Conservation (phyloP, 345 rosid species). For the Citrus australasica region DNA sequence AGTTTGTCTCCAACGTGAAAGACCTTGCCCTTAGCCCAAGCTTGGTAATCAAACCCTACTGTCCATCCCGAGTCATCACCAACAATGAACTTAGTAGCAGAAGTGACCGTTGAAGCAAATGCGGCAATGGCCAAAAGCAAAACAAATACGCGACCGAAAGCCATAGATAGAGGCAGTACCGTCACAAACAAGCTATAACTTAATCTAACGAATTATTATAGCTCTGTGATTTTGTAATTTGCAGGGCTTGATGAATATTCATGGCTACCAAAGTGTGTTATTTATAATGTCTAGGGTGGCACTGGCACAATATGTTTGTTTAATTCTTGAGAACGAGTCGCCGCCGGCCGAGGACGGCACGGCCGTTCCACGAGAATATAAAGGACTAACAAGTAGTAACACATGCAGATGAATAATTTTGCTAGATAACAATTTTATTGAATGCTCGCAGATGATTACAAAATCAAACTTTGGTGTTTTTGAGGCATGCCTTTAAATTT, state of each 20-base stretch:
- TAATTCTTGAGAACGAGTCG: not conserved
- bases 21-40: constrained; percentile 26
- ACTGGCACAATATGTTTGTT: not conserved
- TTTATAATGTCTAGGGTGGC: not conserved
- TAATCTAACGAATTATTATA: too few species aligned
- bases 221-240: not conserved
- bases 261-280: not conserved
- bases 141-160: constrained; percentile 3
- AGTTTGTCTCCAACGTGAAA: constrained; percentile 36
- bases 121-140: constrained; percentile 12
- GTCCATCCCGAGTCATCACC: constrained; percentile 37
- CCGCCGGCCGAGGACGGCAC: not conserved
- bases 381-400: not conserved
- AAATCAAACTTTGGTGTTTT: too few species aligned
- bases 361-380: not conserved
- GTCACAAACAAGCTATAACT: not conserved
- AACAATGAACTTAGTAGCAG: constrained; percentile 28
- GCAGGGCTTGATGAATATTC: not conserved
- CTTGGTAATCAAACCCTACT: constrained; percentile 17
- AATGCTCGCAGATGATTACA: not conserved
- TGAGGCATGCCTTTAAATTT: not conserved
- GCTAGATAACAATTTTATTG: not conserved
- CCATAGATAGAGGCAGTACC: constrained; percentile 1
- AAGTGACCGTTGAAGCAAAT: constrained; percentile 4
- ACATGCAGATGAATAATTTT: not conserved